Conservation (phyloP, 2,329 filamentous ascomycete genomes). For the Penicillium sp. region DNA sequence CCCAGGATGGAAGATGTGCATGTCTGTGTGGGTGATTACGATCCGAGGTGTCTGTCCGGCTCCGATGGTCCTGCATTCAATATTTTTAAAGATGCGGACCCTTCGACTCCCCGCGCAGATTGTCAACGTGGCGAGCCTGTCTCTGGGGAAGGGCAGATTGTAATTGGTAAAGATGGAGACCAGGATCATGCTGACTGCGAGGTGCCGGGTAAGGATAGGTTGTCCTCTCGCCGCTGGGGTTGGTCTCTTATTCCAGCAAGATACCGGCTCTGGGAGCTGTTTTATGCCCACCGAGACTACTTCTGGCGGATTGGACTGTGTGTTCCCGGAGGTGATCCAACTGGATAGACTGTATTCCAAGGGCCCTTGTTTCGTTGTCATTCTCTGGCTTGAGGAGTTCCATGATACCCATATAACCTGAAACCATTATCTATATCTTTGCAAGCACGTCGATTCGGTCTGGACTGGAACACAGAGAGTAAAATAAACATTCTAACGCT, state of each 20-base stretch:
- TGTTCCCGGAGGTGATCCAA: constrained; percentile 67
- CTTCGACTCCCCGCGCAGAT: neutral
- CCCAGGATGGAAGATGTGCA: constrained; percentile 69
- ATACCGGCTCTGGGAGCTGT: constrained; percentile 84
- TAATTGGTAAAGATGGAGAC: constrained; percentile 27
- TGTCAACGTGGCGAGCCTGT: neutral
- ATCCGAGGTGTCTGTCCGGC: constrained; percentile 70
- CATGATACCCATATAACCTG: neutral
- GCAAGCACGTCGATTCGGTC: neutral
- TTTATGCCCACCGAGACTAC: constrained; percentile 94
- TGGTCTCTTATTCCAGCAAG: constrained; percentile 43
- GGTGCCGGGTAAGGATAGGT: constrained; percentile 26
- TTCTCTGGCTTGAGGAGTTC: neutral
- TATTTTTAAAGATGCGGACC: constrained; percentile 10
- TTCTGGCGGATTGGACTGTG: constrained; percentile 93
- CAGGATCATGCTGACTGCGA: constrained; percentile 14
- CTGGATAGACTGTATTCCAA: constrained; percentile 12
- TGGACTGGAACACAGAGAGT: neutral
- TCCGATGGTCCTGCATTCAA: constrained; percentile 31
- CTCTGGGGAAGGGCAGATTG: constrained; percentile 8
- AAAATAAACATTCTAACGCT: neutral
- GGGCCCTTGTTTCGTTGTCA: neutral
- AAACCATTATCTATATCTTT: neutral
- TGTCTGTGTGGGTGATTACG: constrained; percentile 70
- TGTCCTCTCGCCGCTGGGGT: constrained; percentile 16